Base-by-base conservation (phyloP, 1,284 basidiomycete genomes). In the Singerocomus inundabilis region DNA sequence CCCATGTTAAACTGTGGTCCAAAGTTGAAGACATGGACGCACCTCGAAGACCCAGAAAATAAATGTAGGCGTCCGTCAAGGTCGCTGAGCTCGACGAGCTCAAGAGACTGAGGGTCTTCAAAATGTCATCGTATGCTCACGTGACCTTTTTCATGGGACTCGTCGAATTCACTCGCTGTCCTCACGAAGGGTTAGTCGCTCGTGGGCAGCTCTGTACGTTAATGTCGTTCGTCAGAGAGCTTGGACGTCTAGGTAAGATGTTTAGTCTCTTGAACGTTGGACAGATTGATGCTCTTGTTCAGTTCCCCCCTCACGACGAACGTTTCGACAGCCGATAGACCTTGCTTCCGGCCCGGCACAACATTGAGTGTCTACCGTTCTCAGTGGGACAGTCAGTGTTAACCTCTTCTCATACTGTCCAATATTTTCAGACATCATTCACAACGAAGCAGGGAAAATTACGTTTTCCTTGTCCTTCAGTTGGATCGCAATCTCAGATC, bases 231-330 rank as follows among this genome's bases (percentile, higher is more conserved):
- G 24, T 28, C 18, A 2, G 28, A 10, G 8, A 11, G 3, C 16
- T 12, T 21, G 30, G 26, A 16, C 9, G 24, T 29, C 37, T n/a
- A 16, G 35, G 24, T 28, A 15, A 36, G 11, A 32, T 33, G 26
- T 30, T 10, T 9, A 33, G 28, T 40, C 31, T 37, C 35, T 49
- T 46, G 31, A 45, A 26, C 32, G 1, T 46, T 30, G 18, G 32
- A 53, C 57, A 36, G 33, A n/a, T 34, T 35, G 37, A 40, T 30
- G 39, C 31, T 53, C 36, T 33, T 29, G 21, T 26, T 36, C 7
- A 21, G n/a, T 47, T 29, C 32, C 35, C 36, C 33, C 56, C 37
- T 57, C 56, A 40, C 59, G 38, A 61, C 56, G 44, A 57, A 53
- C 47, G 56, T 43, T 29, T 26, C 59, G 45, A 34, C 56, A 59